Evolutionary conservation across 257 asterid genomes (phyloP).

Genomic region (Nicotiana attenuata): DNA sequence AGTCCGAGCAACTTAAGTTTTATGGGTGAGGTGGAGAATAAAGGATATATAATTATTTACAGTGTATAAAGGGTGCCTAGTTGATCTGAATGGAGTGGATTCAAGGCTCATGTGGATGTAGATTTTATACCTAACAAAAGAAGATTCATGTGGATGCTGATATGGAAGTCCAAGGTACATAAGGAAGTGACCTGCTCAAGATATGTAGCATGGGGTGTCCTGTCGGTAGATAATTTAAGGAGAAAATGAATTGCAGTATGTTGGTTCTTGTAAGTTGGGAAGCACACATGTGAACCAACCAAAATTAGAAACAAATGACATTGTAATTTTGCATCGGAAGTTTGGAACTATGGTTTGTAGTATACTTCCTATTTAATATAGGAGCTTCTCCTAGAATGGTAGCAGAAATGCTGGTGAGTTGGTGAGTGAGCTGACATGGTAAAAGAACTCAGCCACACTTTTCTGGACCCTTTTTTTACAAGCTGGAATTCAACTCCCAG

Average conservation of each 20-base stretch:
- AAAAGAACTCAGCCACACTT: too few species aligned
- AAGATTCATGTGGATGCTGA: not conserved
- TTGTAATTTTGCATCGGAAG: not conserved
- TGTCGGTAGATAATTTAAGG: too few species aligned
- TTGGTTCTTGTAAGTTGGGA: not conserved
- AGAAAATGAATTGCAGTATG: too few species aligned
- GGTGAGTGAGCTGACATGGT: not conserved
- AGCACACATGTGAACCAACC: not conserved
- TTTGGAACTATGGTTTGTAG: not conserved
- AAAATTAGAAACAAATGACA: not conserved
- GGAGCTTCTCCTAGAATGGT: not conserved
- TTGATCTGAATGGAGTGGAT: not conserved
- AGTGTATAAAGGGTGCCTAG: too few species aligned
- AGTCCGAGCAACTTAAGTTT: too few species aligned
- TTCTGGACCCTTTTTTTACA: too few species aligned
- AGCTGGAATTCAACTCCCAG: too few species aligned
- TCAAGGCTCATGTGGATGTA: not conserved
- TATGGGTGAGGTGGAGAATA: not conserved
- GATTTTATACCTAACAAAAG: not conserved
- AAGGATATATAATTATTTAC: not conserved
- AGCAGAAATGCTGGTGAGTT: not conserved
- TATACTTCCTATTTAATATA: not conserved
- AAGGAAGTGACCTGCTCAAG: too few species aligned
- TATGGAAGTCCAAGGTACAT: too few species aligned
- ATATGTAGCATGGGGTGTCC: too few species aligned